Percentiles rank a stretch among this genome's conserved stretches.
Evolutionary conservation across 2,329 filamentous ascomycete genomes (phyloP).

Genomic region (Claviceps lovelessii): DNA sequence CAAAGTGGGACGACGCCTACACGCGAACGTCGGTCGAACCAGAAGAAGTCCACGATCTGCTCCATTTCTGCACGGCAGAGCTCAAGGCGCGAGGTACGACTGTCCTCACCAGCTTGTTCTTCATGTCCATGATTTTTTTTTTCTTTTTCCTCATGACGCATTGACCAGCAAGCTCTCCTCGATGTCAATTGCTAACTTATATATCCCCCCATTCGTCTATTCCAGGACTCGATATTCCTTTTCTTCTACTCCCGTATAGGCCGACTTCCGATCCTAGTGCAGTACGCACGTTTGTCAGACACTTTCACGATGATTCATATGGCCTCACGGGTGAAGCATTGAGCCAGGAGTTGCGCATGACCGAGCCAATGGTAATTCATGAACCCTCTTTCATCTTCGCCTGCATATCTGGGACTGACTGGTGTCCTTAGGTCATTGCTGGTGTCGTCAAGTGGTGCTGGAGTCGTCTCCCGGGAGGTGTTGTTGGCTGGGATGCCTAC

Average conservation of each 20-base stretch:
- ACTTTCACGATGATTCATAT: constrained; percentile 67
- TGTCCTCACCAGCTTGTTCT: constrained; percentile 1
- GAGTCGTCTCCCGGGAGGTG: constrained; percentile 77
- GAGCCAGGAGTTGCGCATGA: constrained; percentile 76
- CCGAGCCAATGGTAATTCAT: constrained; percentile 74
- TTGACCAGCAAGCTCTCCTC: not conserved
- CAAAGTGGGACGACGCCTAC: constrained; percentile 80
- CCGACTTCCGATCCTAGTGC: constrained; percentile 85
- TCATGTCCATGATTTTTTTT: no score
- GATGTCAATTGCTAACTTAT: constrained; percentile 1
- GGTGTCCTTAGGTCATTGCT: constrained; percentile 56
- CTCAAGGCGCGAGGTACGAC: constrained; percentile 82
- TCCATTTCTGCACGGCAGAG: constrained; percentile 74
- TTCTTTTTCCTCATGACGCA: not conserved
- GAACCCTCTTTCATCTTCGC: not conserved
- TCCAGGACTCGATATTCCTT: constrained; percentile 73
- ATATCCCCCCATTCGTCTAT: not conserved
- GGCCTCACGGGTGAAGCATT: constrained; percentile 55
- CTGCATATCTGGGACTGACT: not conserved
- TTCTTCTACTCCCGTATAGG: constrained; percentile 85
- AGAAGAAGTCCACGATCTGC: constrained; percentile 79
- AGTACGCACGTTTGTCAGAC: constrained; percentile 80
- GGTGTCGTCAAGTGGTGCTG: constrained; percentile 98
- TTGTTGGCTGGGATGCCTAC: constrained; percentile 95
- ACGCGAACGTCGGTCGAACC: constrained; percentile 67